Base-by-base conservation (phyloP, 1,139 yeast genomes). In the Debaryomyces singareniensis region DNA sequence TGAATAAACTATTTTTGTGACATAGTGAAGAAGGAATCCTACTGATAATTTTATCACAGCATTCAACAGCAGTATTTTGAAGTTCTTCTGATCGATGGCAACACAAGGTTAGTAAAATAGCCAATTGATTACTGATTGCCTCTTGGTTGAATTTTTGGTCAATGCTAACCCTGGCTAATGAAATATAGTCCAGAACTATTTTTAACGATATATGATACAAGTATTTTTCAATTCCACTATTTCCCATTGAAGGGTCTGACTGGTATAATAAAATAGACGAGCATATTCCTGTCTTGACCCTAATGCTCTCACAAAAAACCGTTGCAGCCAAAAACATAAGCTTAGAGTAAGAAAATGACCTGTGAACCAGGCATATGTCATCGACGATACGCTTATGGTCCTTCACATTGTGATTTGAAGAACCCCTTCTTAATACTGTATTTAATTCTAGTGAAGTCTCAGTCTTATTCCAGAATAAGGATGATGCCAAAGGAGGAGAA, bases 401-500 rank as follows among this genome's bases (percentile, higher is more conserved):
- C 51, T 79, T 83, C 28, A 83, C 80, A 36, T 84, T 84, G 36
- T 78, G 80, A 47, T 82, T 82, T 0, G 95, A 82, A 0, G 95
- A 80, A 4, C 96, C 95, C 40, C 97, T 72, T 50, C 95, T 76
- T 36, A 93, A 68, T 22, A 93, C 87, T 2, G 96, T 83, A 50
- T 91, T 91, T 59, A 91, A 71, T 46, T 93, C 97, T 40, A 91
- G 69, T 3, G 95, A 86, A 16, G 95, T 84, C 51, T 91, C 98
- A 14, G 91, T 81, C 47, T 89, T 78, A 50, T 82, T 82, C 63
- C 94, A 78, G 2, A 94, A 80, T 13, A 73, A 63, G 44, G 86
- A 96, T 2, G 95, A 82, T 0, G 95, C 96, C 35, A 93, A 70
- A 1, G 97, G 94, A 4, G 98, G 98, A 4, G 96, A 72, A 46